Evolutionary conservation across 768 basidiomycete genomes (phyloP).

Genomic region (Dendrothele bispora): DNA sequence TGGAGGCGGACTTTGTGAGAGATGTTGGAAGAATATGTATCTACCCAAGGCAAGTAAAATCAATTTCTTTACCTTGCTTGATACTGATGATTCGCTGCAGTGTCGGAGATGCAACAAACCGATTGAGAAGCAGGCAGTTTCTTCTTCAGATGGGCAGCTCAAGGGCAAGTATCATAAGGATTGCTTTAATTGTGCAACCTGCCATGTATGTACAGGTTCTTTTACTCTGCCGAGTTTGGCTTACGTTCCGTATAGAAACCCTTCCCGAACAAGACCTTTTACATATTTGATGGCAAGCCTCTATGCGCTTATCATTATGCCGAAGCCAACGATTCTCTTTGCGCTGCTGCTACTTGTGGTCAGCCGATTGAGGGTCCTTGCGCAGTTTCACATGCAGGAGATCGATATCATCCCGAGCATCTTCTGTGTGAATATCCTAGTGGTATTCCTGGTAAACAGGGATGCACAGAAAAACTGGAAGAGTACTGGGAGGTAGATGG

Average conservation of each 20-base stretch:
- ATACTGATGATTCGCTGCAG: constrained; percentile 33
- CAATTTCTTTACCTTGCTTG: background rate
- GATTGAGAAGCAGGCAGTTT: constrained; percentile 91
- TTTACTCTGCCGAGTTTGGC: constrained; percentile 5
- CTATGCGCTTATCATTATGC: constrained; percentile 93
- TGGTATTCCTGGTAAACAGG: constrained; percentile 31
- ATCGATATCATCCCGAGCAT: constrained; percentile 87
- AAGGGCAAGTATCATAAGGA: constrained; percentile 94
- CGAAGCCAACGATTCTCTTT: constrained; percentile 87
- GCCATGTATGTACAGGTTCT: constrained; percentile 6
- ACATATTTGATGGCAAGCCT: constrained; percentile 88
- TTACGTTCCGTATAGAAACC: constrained; percentile 53
- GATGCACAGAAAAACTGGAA: constrained; percentile 56
- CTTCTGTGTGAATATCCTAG: constrained; percentile 74
- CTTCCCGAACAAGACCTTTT: constrained; percentile 90
- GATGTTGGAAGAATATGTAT: constrained; percentile 96
- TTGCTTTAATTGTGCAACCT: constrained; percentile 83
- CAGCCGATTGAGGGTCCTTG: constrained; percentile 94
- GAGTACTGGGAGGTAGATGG: constrained; percentile 93
- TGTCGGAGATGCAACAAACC: constrained; percentile 85
- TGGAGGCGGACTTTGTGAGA: constrained; percentile 75
- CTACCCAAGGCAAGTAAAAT: constrained; percentile 71
- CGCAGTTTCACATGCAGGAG: constrained; percentile 79
- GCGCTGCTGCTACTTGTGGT: constrained; percentile 74
- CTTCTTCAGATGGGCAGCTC: constrained; percentile 88